phyloP scores from a whole-genome alignment of 352 stramenopile genomes.

The Pythium myriotylum region DNA sequence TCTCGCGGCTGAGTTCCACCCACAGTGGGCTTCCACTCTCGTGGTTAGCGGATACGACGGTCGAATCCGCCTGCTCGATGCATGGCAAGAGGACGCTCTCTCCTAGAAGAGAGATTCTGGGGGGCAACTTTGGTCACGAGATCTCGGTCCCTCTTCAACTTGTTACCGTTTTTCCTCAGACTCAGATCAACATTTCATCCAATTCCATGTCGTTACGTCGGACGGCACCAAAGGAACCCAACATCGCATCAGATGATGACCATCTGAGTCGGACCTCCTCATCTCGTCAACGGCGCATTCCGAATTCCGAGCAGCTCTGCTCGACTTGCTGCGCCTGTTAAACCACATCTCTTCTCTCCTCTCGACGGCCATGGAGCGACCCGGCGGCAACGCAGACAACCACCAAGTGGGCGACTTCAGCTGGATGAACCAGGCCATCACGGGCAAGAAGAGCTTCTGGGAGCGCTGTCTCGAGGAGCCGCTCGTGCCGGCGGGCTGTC shows the following conservation, averaged over 20 bases:
- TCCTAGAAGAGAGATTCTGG: too few species aligned
- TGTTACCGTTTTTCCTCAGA: slow-evolving; percentile 9
- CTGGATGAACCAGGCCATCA: slow-evolving; percentile 63
- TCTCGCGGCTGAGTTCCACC: slow-evolving; percentile 15
- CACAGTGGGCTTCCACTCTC: slow-evolving; percentile 16
- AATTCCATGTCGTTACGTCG: slow-evolving; percentile 8
- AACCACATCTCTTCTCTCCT: not conserved
- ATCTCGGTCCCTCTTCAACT: not conserved
- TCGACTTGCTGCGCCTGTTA: too few species aligned
- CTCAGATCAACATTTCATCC: slow-evolving; percentile 4
- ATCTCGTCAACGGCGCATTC: slow-evolving; percentile 20
- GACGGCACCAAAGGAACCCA: slow-evolving; percentile 15
- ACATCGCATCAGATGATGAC: slow-evolving; percentile 5
- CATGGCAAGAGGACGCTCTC: too few species aligned
- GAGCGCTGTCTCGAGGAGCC: slow-evolving; percentile 71
- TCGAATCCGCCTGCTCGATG: slow-evolving; percentile 8
- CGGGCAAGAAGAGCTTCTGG: slow-evolving; percentile 67
- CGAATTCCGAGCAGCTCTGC: slow-evolving; percentile 28
- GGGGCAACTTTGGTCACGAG: too few species aligned
- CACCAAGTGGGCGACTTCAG: slow-evolving; percentile 57
- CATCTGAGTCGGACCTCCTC: slow-evolving; percentile 7
- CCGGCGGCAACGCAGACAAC: slow-evolving; percentile 15
- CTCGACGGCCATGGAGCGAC: slow-evolving; percentile 22
- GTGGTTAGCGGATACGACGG: slow-evolving; percentile 10
- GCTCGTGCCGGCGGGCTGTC: slow-evolving; percentile 73